Evolutionary conservation across 1,284 basidiomycete species (phyloP).

Genomic region (Lignosus rhinocerotis): DNA sequence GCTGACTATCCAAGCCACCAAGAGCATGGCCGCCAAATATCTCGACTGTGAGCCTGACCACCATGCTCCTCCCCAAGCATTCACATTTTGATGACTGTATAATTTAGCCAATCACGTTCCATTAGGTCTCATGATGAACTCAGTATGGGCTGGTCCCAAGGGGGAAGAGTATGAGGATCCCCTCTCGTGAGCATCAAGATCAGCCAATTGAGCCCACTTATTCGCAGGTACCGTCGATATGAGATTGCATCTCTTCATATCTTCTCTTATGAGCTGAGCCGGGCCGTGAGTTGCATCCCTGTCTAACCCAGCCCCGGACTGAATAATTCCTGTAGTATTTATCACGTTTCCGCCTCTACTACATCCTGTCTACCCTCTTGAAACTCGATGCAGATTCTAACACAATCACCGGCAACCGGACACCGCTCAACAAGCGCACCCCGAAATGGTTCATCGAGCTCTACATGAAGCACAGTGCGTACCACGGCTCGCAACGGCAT

Average conservation of each 20-base stretch:
- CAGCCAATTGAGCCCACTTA: neutral
- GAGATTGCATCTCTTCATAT: constrained; percentile 45
- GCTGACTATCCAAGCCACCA: constrained; percentile 43
- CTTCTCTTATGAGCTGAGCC: constrained; percentile 42
- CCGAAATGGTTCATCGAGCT: constrained; percentile 49
- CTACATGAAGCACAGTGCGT: constrained; percentile 35
- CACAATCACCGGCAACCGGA: constrained; percentile 2
- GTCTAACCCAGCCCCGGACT: neutral
- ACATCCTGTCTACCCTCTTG: constrained; percentile 31
- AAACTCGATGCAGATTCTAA: constrained; percentile 30
- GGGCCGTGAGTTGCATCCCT: constrained; percentile 28
- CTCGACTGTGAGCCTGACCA: constrained; percentile 39
- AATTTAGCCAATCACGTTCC: constrained; percentile 15
- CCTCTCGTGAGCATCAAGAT: neutral
- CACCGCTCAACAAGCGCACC: constrained; percentile 39
- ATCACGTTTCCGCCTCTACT: constrained; percentile 31
- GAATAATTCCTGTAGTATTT: constrained; percentile 38
- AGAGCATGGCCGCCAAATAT: constrained; percentile 43
- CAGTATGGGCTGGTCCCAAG: neutral
- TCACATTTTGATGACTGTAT: neutral
- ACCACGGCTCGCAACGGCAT: constrained; percentile 29
- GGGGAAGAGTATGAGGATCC: neutral
- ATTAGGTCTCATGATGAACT: constrained; percentile 21
- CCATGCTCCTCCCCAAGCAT: neutral
- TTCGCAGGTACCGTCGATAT: constrained; percentile 38